Base-by-base conservation (phyloP, 2,329 filamentous ascomycete genomes). In the Raffaelea deltoideospora region DNA sequence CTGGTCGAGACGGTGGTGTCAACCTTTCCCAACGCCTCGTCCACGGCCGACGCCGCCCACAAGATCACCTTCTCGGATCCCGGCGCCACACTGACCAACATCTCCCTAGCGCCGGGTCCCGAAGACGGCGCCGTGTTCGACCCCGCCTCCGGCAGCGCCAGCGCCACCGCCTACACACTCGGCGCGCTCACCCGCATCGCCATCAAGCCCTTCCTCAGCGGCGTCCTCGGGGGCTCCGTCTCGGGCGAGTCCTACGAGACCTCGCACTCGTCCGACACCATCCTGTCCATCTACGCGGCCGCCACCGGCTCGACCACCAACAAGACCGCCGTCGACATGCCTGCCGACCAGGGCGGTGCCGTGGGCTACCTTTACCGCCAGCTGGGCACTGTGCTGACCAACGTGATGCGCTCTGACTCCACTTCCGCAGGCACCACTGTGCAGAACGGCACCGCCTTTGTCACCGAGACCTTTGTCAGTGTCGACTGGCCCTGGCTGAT, bases 401-500 rank as follows among this genome's bases (percentile, higher is more conserved):
- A 28, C 11, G 20, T 17, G 22, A 18, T 37, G 14, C 36, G 36
- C 20, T 9, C 30, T 6, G 31, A 37, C 31, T 4, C 7, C 13
- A 5, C 8, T 4, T 37, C 36, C 10, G 9, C 22, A 10, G 36
- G 36, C 23, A 30, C 23, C 4, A 10, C 10, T 14, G 9, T 5
- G 7, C 6, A 18, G 18, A 17, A 17, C 10, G 36, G 36, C 23
- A 31, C 30, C 5, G 18, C 31, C 4, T 33, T 10, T n/a, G 33
- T 19, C 17, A 13, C 19, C 10, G 17, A 24, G 14, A 34, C 31
- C 6, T 33, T 26, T 23, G 31, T 37, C 18, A 14, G 4, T 20
- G 19, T 33, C 15, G 23, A 23, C 17, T 37, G 36, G 36, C 11
- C 17, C 26, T 37, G 36, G 36, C 11, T 37, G 10, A 13, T 24